A percentile compares a stretch with the other conserved stretches of the same genome.
Evolutionary conservation across 1,284 basidiomycete species (phyloP).

Genomic region (Veloporphyrellus conicus): DNA sequence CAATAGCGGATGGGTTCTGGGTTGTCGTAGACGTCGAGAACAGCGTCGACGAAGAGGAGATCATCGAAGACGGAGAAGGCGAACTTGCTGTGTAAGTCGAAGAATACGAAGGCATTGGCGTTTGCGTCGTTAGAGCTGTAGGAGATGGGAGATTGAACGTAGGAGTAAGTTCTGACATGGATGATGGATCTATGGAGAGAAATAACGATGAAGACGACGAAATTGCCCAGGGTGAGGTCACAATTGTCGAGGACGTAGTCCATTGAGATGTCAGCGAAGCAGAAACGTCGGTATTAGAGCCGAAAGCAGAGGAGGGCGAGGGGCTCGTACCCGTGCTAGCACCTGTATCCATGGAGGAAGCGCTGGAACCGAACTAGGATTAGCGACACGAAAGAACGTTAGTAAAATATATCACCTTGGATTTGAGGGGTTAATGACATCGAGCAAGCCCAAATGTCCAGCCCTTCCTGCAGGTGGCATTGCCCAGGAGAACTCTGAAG

Average conservation of each 20-base stretch:
- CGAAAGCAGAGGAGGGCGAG: constrained; percentile 4
- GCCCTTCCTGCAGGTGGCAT: constrained; percentile 6
- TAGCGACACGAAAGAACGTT: background rate
- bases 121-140: constrained; percentile 1
- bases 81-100: background rate
- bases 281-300: constrained; percentile 20
- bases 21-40: background rate
- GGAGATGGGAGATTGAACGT: background rate
- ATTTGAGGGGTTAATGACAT: background rate
- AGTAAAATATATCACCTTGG: constrained; percentile 10
- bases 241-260: background rate
- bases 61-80: background rate
- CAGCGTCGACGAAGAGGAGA: background rate
- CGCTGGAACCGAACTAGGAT: constrained; percentile 9
- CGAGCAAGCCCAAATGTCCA: background rate
- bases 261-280: background rate
- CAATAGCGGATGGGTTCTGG: background rate
- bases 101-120: constrained; percentile 2
- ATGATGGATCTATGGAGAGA: background rate
- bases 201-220: background rate
- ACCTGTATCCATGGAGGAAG: constrained; percentile 2
- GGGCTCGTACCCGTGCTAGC: constrained; percentile 23
- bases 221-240: background rate
- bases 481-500: background rate
- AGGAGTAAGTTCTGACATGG: constrained; percentile 1